Evolutionary conservation across 345 rosid genomes (phyloP).

Genomic region (Bretschneidera sinensis): DNA sequence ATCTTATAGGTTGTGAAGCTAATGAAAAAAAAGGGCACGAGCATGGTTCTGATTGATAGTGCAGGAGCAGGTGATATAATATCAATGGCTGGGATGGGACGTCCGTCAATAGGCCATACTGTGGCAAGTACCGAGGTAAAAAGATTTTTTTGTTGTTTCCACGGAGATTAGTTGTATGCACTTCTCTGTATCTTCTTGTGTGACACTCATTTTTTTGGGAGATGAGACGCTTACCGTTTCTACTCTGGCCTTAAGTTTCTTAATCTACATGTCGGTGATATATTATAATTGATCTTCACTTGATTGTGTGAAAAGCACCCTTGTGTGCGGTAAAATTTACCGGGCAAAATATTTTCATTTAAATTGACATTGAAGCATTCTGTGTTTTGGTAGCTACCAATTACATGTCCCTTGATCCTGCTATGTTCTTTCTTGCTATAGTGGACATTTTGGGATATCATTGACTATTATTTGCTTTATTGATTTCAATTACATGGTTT

Average conservation of each 20-base stretch:
- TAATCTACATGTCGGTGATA: too few species aligned
- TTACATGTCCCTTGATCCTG: too few species aligned
- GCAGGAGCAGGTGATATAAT: constrained; percentile 98
- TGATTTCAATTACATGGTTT: too few species aligned
- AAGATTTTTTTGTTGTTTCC: background rate
- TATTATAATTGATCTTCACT: too few species aligned
- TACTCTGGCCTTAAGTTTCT: too few species aligned
- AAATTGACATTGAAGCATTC: background rate
- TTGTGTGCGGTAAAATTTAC: background rate
- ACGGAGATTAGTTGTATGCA: too few species aligned
- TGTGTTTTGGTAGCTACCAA: too few species aligned
- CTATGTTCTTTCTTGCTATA: too few species aligned
- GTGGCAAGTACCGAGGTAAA: constrained; percentile 86
- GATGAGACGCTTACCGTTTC: too few species aligned
- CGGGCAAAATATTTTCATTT: background rate
- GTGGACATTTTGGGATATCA: too few species aligned
- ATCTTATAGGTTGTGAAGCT: constrained; percentile 72
- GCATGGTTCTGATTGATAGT: constrained; percentile 63
- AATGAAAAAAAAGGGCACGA: constrained; percentile 97
- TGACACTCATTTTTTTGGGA: background rate
- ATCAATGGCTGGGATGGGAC: constrained; percentile 82
- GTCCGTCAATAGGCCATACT: constrained; percentile 91
- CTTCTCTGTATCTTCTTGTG: background rate
- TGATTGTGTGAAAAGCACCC: too few species aligned
- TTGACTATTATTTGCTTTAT: too few species aligned